A percentile compares a stretch with the other conserved stretches of the same genome.
Evolutionary conservation across 352 stramenopile genomes (phyloP).

Genomic region (Phytophthora europaea): DNA sequence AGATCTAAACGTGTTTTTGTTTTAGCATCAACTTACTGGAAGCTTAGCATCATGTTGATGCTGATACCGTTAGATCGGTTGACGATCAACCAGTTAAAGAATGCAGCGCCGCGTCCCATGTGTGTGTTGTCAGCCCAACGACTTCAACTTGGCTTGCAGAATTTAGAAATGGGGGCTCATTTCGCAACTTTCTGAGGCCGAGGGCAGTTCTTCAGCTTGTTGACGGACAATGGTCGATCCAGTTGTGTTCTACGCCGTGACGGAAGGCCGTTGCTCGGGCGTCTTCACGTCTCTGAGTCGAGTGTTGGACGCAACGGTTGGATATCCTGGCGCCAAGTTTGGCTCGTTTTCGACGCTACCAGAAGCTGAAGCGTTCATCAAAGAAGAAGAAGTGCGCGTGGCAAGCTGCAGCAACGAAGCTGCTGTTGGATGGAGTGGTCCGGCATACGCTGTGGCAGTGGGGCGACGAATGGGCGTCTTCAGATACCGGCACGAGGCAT

Average conservation of each 20-base stretch:
- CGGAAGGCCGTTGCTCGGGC: conserved; percentile 14
- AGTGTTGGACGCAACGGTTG: conserved; percentile 12
- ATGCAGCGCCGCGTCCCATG: conserved; percentile 1
- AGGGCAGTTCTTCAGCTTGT: background rate
- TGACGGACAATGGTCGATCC: background rate
- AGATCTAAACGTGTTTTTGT: background rate
- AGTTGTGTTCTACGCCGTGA: conserved; percentile 30
- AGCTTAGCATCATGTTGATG: too few species aligned
- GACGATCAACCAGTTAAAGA: background rate
- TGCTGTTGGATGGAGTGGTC: background rate
- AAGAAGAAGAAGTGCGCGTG: background rate
- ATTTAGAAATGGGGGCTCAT: background rate
- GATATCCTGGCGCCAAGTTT: conserved; percentile 45
- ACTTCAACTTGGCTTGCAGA: conserved; percentile 5
- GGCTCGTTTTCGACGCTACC: conserved; percentile 60
- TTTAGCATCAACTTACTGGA: background rate
- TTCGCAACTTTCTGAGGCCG: background rate
- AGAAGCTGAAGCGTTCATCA: conserved; percentile 55
- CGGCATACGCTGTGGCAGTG: conserved; percentile 59
- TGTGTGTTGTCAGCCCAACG: background rate
- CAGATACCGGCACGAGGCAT: conserved; percentile 45
- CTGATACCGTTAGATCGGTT: too few species aligned
- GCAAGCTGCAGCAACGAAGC: background rate
- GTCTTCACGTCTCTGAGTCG: conserved; percentile 30
- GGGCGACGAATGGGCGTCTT: conserved; percentile 62